These are phyloP conservation scores for Jackrogersella multiformis DNA, from an alignment of 495 filamentous ascomycete species.

Conservation along the genomic window DNA sequence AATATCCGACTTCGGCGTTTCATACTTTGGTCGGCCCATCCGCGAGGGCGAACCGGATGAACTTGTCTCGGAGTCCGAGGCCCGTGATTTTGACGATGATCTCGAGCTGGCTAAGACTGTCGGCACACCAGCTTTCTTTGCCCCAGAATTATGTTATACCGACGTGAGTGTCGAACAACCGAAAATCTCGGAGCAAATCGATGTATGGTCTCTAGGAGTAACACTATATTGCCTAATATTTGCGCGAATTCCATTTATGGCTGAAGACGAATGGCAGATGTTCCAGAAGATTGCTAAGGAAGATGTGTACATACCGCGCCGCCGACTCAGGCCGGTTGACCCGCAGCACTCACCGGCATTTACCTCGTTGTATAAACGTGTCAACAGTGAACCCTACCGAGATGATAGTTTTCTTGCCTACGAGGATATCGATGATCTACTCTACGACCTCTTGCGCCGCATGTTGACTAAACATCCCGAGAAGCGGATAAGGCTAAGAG, in stretches of 20 bases:
- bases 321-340: conserved; percentile 80
- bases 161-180: conserved; percentile 62
- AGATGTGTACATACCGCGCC: conserved; percentile 84
- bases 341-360: conserved; percentile 60
- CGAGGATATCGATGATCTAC: conserved; percentile 82
- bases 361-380: conserved; percentile 64
- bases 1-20: conserved; percentile 99
- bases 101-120: conserved; percentile 97
- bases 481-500: conserved; percentile 85
- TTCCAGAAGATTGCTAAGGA: conserved; percentile 90
- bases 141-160: conserved; percentile 94
- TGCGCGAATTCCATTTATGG: conserved; percentile 90
- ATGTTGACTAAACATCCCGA: conserved; percentile 90
- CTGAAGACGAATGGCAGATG: conserved; percentile 88
- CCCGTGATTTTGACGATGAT: conserved; percentile 85
- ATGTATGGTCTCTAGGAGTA: conserved; percentile 96
- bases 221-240: conserved; percentile 96
- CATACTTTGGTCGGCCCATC: conserved; percentile 88
- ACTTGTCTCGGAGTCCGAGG: conserved; percentile 82
- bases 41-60: conserved; percentile 80
- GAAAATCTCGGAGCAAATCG: conserved; percentile 74
- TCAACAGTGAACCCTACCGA: conserved; percentile 58
- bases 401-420: conserved; percentile 78
- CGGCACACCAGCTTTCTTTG: conserved; percentile 96
- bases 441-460: conserved; percentile 81